These are phyloP conservation scores for Neopestalotiopsis clavispora DNA, from an alignment of 2,329 filamentous ascomycete species.

Conservation along the genomic window DNA sequence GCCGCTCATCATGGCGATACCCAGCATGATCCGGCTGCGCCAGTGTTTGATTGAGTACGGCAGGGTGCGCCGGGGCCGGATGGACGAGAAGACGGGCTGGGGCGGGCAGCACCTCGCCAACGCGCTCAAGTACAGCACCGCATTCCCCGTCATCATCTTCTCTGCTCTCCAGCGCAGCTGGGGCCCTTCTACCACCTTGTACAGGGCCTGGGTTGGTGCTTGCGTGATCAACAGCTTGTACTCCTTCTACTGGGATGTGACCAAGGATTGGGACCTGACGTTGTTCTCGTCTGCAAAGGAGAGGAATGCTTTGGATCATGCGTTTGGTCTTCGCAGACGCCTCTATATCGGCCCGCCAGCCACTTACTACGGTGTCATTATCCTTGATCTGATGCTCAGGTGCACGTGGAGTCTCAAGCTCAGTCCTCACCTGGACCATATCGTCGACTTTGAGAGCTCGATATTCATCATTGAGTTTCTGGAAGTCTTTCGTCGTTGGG, in stretches of 20 bases:
- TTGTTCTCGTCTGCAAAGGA: conserved; percentile 69
- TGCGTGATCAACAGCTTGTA: conserved; percentile 86
- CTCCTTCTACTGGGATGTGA: conserved; percentile 98
- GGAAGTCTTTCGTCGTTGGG: conserved; percentile 87
- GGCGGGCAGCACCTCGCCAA: conserved; percentile 91
- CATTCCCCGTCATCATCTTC: conserved; percentile 89
- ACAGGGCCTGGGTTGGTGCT: conserved; percentile 70
- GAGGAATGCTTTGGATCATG: conserved; percentile 67
- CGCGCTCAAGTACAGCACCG: conserved; percentile 91
- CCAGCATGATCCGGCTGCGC: conserved; percentile 83
- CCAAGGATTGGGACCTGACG: conserved; percentile 95
- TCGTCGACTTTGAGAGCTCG: conserved; percentile 85
- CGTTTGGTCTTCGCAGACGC: conserved; percentile 77
- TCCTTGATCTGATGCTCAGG: conserved; percentile 78
- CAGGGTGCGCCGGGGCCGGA: conserved; percentile 67
- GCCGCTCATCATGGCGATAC: conserved; percentile 82
- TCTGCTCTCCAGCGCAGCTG: conserved; percentile 73
- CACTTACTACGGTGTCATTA: conserved; percentile 84
- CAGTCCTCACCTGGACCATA: conserved; percentile 78
- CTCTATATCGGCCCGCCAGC: conserved; percentile 73
- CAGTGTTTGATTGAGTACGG: conserved; percentile 91
- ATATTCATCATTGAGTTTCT: conserved; percentile 87
- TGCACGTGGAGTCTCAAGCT: conserved; percentile 94
- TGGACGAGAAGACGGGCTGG: conserved; percentile 64
- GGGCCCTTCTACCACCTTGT: conserved; percentile 46